Conservation (phyloP, 1,284 basidiomycete genomes). For the Erythrobasidium hasegawianum region DNA sequence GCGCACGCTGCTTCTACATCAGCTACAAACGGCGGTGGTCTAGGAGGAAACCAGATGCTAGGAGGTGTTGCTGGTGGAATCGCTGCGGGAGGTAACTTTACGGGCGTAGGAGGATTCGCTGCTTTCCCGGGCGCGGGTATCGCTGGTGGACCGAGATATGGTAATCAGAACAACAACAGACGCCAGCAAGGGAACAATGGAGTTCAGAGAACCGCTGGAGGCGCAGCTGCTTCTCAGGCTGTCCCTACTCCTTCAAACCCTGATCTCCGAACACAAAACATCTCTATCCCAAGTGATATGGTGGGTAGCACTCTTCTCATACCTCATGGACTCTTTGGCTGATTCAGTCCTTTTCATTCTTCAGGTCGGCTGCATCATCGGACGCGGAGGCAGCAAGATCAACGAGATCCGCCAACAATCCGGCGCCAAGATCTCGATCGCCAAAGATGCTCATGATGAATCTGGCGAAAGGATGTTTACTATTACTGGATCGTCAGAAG, state of each 20-base stretch:
- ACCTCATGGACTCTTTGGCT: no score
- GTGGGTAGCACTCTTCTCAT: constrained; percentile 53
- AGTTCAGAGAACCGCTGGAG: constrained; percentile 34
- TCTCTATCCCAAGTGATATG: constrained; percentile 98
- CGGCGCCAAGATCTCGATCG: constrained; percentile 95
- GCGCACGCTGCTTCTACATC: constrained; percentile 52
- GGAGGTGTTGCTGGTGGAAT: no score
- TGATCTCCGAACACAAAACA: constrained; percentile 95
- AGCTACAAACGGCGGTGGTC: constrained; percentile 50
- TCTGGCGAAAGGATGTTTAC: constrained; percentile 99
- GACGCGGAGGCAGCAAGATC: constrained; percentile 94
- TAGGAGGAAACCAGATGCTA: constrained; percentile 8
- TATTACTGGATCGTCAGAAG: constrained; percentile 91
- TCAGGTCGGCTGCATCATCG: constrained; percentile 54
- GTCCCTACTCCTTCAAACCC: constrained; percentile 52
- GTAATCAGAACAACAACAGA: constrained; percentile 50
- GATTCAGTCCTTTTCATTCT: no score
- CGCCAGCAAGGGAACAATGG: constrained; percentile 49
- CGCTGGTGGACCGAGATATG: constrained; percentile 38
- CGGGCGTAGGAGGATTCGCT: constrained; percentile 8
- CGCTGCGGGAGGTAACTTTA: neutral
- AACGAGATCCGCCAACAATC: constrained; percentile 96
- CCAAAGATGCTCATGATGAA: constrained; percentile 96
- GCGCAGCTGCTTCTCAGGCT: constrained; percentile 55
- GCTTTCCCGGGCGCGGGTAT: neutral